A percentile compares a stretch with the other conserved stretches of the same genome.
phyloP scores from a whole-genome alignment of 495 filamentous ascomycete species.

The Trichodelitschia bisporula region DNA sequence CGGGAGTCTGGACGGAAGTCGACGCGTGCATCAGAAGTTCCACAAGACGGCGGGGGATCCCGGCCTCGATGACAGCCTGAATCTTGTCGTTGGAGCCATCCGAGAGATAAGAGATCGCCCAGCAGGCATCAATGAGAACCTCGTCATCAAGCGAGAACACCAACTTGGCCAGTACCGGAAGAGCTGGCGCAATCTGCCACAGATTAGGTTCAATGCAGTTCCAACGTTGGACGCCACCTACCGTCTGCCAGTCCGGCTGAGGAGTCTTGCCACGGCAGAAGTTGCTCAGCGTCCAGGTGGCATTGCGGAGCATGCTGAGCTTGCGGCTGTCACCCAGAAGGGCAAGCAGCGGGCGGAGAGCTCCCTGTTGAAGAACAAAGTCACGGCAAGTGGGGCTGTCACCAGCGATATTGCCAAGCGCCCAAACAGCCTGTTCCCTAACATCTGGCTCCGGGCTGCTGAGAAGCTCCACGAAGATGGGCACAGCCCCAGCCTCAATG shows the following conservation, averaged over 20 bases:
- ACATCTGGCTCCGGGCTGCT: conserved; percentile 95
- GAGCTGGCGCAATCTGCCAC: conserved; percentile 71
- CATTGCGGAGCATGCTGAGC: conserved; percentile 96
- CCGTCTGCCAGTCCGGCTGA: conserved; percentile 92
- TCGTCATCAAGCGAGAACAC: conserved; percentile 98
- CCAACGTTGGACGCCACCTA: conserved; percentile 21
- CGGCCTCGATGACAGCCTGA: conserved; percentile 94
- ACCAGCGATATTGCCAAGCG: conserved; percentile 95
- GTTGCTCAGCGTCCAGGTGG: conserved; percentile 98
- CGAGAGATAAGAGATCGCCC: conserved; percentile 98
- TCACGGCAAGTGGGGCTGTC: conserved; percentile 94
- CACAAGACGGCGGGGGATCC: conserved; percentile 88
- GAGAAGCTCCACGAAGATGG: conserved; percentile 92
- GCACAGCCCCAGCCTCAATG: conserved; percentile 93
- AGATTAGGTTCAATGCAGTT: conserved; percentile 8
- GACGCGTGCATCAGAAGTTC: conserved; percentile 98
- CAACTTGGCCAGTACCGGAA: conserved; percentile 91
- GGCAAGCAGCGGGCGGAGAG: conserved; percentile 65
- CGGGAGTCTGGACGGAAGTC: conserved; percentile 94
- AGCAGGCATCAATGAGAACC: conserved; percentile 97
- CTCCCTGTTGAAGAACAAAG: conserved; percentile 74
- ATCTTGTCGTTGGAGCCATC: conserved; percentile 99
- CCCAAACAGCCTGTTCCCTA: conserved; percentile 96
- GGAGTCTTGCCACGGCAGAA: conserved; percentile 99
- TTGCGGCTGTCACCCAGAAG: conserved; percentile 94